Conservation (phyloP, 257 asterid species). For the Asclepias syriaca region DNA sequence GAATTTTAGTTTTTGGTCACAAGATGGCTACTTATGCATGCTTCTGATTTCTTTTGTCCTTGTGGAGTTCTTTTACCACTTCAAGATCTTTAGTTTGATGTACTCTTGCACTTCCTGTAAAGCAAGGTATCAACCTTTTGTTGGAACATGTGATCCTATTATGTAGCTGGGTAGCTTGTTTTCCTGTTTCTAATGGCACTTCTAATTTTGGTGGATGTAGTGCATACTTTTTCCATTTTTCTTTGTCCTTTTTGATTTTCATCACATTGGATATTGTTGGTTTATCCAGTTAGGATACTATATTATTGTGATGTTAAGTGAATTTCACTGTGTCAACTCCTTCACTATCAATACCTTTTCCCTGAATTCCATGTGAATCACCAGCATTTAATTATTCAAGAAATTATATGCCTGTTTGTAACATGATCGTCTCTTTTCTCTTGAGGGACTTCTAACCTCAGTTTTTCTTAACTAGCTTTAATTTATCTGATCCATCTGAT, state of each 20-base stretch:
- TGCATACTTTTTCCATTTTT: background rate
- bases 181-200: too few species aligned
- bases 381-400: background rate
- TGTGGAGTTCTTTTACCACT: background rate
- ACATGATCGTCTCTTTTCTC: background rate
- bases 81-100: background rate
- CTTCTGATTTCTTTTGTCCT: background rate
- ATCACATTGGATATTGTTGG: background rate
- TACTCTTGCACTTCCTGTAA: background rate
- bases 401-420: background rate
- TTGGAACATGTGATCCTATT: too few species aligned
- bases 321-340: background rate
- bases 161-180: too few species aligned
- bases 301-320: background rate
- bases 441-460: background rate
- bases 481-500: conserved; percentile 13
- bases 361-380: background rate
- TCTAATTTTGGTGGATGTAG: background rate
- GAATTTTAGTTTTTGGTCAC: background rate
- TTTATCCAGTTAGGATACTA: background rate
- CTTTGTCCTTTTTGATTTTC: background rate
- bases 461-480: background rate
- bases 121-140: background rate
- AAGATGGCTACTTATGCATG: background rate
- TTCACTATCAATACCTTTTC: background rate